Base-by-base conservation (phyloP, 139 green algal species). In the Protoeuglena noctilucae region DNA sequence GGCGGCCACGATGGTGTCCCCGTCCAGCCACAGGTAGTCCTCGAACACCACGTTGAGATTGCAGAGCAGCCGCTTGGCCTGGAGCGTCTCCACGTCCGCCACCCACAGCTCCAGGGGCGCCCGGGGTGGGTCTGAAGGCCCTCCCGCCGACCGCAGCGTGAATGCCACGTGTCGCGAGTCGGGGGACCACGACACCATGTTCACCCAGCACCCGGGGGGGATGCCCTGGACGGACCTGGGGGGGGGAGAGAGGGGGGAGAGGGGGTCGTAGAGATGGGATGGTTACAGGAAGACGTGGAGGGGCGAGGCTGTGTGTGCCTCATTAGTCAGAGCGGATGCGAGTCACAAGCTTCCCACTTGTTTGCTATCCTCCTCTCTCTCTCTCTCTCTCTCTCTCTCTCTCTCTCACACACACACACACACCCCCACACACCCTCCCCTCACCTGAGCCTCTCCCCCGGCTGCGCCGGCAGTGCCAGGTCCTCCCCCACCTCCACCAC, bases 31-130 rank as follows among this genome's bases (percentile, higher is more conserved):
- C 7, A 56, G 55, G 65, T 88, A 90, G 61, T 60, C 54, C 0
- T 51, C 41, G 18, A 54, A 54, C 2, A 41, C 28, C 6, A 16
- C 18, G 4, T 60, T 40, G 2, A 53, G 50, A 24, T 51, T 48
- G 47, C 45, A 40, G 39, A 83, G 49, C 25, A 90, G 54, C 31
- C 62, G 48, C 23, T 73, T 63, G 0, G 85, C 77, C 57, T 67
- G 28, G 40, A 74, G 63, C 0, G 73, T 84, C 4, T 61, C 58
- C 3, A 75, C 60, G 57, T 95, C 81, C 1, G 84, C 89, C 14
- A 94, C 67, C 84, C 84, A 96, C 24, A 97, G 73, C 65, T 84
- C 53, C 65, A 93, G 68, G 6, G 86, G 79, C 18, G 51, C 28
- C 0, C 82, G 65, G 0, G 82, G 71, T 0, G 75, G 61, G 48